Evolutionary conservation across 2,329 filamentous ascomycete genomes (phyloP).

Genomic region (Diaporthe sp.): DNA sequence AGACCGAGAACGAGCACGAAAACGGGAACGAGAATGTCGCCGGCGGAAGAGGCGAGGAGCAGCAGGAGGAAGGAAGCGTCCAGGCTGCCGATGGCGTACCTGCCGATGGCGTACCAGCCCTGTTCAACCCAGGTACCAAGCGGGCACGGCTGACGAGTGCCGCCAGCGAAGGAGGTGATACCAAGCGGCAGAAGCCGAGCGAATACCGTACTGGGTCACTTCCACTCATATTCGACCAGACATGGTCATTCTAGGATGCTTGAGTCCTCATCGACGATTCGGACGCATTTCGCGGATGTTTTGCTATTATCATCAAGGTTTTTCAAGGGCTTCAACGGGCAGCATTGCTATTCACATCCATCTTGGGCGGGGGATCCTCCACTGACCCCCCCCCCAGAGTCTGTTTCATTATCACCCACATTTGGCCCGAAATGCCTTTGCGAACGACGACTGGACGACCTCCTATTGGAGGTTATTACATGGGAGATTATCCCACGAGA

Average conservation of each 20-base stretch:
- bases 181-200: conserved; percentile 14
- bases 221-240: not conserved
- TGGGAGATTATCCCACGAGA: not conserved
- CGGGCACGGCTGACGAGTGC: not conserved
- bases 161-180: not conserved
- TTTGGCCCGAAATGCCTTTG: not conserved
- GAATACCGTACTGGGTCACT: not conserved
- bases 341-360: not conserved
- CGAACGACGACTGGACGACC: not conserved
- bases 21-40: not conserved
- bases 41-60: not conserved
- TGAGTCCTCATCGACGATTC: not conserved
- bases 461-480: not conserved
- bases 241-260: not conserved
- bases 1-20: not conserved
- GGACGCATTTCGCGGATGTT: not conserved
- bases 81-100: not conserved
- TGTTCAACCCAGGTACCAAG: not conserved
- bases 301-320: not conserved
- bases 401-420: not conserved
- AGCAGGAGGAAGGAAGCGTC: not conserved
- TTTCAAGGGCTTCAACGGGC: not conserved
- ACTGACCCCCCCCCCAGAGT: not conserved
- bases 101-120: too few species aligned
- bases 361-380: not conserved